Evolutionary conservation across 2,329 filamentous ascomycete species (phyloP).

Genomic region (Exophiala phaeomuriformis): DNA sequence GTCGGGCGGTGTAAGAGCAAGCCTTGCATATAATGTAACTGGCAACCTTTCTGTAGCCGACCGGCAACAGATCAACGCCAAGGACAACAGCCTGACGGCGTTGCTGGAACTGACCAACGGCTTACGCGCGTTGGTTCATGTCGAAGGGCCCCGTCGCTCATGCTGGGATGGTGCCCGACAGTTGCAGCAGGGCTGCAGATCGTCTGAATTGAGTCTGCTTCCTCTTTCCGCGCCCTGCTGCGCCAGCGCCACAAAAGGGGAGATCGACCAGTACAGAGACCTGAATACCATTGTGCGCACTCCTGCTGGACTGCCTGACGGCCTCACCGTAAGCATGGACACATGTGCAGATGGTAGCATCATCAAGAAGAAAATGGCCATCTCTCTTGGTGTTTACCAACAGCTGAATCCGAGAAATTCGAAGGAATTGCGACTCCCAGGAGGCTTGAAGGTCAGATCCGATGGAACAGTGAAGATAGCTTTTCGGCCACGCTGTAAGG

Average conservation of each 20-base stretch:
- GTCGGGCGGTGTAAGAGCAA: no score
- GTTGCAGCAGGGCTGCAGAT: not conserved
- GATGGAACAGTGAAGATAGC: not conserved
- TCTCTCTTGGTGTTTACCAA: not conserved
- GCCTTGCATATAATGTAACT: no score
- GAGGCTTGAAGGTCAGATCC: not conserved
- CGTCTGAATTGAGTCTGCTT: not conserved
- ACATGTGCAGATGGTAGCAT: not conserved
- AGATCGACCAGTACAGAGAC: not conserved
- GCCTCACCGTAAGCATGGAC: not conserved
- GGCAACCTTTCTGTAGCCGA: no score
- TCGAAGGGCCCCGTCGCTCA: no score
- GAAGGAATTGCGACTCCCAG: not conserved
- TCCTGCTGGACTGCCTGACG: not conserved
- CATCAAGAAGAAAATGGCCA: not conserved
- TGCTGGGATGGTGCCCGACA: no score
- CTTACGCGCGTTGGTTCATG: no score
- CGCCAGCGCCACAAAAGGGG: not conserved
- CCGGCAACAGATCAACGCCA: no score
- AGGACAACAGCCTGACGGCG: no score
- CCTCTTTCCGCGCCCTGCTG: no score
- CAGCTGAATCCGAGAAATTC: not conserved
- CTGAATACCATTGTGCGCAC: not conserved
- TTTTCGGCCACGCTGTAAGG: not conserved
- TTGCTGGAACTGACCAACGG: no score